Evolutionary conservation across 106 monocot species (phyloP), one percentile per base, ranked within the genome.

Genomic region (Acorus calamus): DNA sequence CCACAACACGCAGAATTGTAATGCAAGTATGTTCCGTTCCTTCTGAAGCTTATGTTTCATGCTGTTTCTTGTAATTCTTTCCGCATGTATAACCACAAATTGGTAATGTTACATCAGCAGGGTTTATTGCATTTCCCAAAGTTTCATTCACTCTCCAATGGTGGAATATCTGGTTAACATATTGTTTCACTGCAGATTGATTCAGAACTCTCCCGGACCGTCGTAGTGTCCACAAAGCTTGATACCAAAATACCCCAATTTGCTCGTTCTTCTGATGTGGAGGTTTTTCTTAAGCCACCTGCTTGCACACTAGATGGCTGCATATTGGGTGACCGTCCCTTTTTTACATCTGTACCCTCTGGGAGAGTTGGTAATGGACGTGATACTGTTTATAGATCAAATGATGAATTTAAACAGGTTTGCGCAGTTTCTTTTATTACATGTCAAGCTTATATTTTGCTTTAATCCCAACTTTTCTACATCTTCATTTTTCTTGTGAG

Each of bases 191-290:
- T 84, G 61, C 69, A 92, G 92, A 82, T 88, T 52, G 92, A 92
- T 76, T 84, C 81, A 28, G 92, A 92, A 57, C 74, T 92, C 52
- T 87, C 92, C 55, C 79, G 92, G 70, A 88, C 92, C 53, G 92
- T 92, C 11, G 47, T 92, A 62, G 92, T 92, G 42, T 81, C 92
- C 53, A 92, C 92, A n/a, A 92, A 92, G 75, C 79, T 92, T 56
- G 92, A 92, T 50, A 92, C 92, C 60, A 92, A 85, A 63, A 92
- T 92, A 59, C 88, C 82, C 53, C 88, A 92, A 60, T 92, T 92
- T 82, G 88, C 92, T 50, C 71, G 82, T 3, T 50, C 88, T 42
- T 92, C 92, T 58, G 92, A 92, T 69, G 88, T 92, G 51, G 92
- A 88, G 66, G 92, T 92, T 61, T 92, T 92, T 73, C 75, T 92